These are phyloP conservation scores for Penicillium sp. DNA, from an alignment of 2,329 filamentous ascomycete species.

Conservation along the genomic window DNA sequence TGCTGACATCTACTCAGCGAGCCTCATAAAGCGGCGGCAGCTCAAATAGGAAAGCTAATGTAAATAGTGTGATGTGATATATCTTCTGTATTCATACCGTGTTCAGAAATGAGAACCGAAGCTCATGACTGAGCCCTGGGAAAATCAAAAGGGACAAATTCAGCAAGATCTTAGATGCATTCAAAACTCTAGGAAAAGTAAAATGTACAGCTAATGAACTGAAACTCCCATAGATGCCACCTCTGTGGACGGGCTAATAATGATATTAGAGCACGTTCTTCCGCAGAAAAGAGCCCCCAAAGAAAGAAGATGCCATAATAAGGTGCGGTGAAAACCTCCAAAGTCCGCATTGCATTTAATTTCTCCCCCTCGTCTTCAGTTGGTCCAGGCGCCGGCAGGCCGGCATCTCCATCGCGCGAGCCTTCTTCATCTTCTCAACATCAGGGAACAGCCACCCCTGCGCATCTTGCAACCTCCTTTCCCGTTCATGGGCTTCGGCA, in stretches of 20 bases:
- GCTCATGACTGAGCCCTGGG: no score
- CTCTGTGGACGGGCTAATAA: conserved; percentile 1
- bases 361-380: conserved; percentile 41
- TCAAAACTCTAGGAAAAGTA: conserved; percentile 5
- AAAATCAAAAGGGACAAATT: no score
- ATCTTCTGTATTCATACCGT: neutral
- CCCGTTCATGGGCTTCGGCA: conserved; percentile 63
- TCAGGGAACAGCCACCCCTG: conserved; percentile 87
- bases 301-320: neutral
- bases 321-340: neutral
- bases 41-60: no score
- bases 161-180: conserved; percentile 9
- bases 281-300: neutral
- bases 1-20: no score
- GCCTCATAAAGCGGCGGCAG: no score
- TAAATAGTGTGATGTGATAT: neutral
- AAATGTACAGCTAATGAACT: conserved; percentile 9
- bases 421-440: conserved; percentile 71
- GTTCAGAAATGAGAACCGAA: no score
- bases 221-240: neutral
- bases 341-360: neutral
- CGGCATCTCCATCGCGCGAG: conserved; percentile 60
- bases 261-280: conserved; percentile 3
- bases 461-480: conserved; percentile 70
- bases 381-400: conserved; percentile 57